Conservation (phyloP, 345 rosid species). For the Citrus hindsii region DNA sequence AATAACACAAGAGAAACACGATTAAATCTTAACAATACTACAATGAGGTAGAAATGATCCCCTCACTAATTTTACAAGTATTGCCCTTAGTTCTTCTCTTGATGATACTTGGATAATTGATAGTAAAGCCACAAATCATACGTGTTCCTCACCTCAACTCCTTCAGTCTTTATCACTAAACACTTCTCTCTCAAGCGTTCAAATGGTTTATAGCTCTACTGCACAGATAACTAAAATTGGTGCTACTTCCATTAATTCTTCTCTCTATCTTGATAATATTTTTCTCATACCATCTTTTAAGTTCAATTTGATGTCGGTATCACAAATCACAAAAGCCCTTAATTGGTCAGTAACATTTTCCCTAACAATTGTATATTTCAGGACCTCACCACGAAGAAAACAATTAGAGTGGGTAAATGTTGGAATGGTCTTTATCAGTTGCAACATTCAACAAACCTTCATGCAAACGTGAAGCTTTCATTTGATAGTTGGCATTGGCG, state of each 20-base stretch:
- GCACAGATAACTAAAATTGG: no score
- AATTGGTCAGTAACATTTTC: neutral
- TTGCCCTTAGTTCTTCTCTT: neutral
- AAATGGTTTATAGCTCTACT: no score
- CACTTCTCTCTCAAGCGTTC: neutral
- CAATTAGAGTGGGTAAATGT: neutral
- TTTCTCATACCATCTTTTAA: neutral
- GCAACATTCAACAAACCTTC: neutral
- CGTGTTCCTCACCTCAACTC: neutral
- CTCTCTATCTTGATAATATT: neutral
- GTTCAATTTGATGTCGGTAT: neutral
- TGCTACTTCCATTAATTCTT: neutral
- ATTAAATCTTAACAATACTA: neutral
- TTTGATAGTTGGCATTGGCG: neutral
- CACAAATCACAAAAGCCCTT: neutral
- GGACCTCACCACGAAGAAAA: neutral
- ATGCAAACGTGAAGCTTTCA: neutral
- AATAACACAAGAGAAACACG: neutral
- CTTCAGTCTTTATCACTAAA: neutral
- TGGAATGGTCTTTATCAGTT: no score
- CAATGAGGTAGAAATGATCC: neutral
- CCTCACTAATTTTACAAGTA: neutral
- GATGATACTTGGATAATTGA: neutral
- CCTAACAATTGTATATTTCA: neutral
- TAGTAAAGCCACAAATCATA: neutral